Conservation (phyloP, 768 basidiomycete genomes). For the Pleurotus salmoneostramineus region DNA sequence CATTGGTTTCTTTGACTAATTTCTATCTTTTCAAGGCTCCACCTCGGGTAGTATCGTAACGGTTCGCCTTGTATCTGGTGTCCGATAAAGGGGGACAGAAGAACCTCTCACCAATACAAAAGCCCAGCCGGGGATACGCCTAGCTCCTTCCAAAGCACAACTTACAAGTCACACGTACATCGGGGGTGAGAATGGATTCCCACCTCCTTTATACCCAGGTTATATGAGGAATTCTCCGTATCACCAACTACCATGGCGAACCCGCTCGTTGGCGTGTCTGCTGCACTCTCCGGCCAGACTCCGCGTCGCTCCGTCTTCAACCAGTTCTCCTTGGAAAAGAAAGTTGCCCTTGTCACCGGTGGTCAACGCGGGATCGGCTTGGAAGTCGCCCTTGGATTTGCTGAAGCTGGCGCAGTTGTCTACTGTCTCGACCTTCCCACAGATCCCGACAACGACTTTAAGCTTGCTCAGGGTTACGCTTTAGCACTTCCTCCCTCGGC, state of each 20-base stretch:
- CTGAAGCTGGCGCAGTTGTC: constrained; percentile 52
- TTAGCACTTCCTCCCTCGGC: constrained; percentile 19
- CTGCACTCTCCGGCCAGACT: constrained; percentile 25
- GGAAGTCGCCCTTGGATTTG: constrained; percentile 50
- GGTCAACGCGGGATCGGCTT: constrained; percentile 48
- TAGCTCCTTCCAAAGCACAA: no score
- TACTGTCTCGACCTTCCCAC: constrained; percentile 63
- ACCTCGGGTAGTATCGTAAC: no score
- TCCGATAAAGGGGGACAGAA: no score
- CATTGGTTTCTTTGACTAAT: no score
- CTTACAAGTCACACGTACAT: no score
- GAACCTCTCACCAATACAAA: no score
- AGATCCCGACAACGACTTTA: constrained; percentile 45
- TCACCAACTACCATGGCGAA: background rate
- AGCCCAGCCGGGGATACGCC: no score
- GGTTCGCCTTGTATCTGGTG: no score
- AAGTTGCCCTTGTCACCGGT: constrained; percentile 35
- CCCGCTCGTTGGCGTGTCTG: constrained; percentile 7
- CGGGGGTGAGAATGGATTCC: no score
- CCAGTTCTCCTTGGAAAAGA: constrained; percentile 31
- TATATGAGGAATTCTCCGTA: no score
- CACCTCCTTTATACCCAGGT: no score
- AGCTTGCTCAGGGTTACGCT: constrained; percentile 41
- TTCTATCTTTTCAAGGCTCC: no score
- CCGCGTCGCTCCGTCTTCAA: constrained; percentile 27